Conservation (phyloP, 2,329 filamentous ascomycete genomes). For the Aureobasidium musti region DNA sequence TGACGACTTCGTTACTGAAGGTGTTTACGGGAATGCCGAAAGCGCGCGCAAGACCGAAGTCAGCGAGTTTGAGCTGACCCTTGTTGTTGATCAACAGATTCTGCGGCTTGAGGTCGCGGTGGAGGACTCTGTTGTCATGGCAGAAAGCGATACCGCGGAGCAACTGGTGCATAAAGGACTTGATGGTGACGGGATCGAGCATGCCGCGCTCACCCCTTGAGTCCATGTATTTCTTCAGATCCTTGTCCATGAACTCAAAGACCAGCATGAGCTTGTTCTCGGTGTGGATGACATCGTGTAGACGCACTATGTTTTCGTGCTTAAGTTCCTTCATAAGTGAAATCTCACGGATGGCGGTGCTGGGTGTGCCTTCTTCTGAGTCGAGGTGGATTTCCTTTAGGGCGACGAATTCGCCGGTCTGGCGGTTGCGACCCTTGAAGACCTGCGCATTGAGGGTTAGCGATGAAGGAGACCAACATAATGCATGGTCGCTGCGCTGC, state of each 20-base stretch:
- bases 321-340: conserved; percentile 99
- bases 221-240: conserved; percentile 99
- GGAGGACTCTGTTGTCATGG: conserved; percentile 93
- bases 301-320: conserved; percentile 95
- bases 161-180: conserved; percentile 99
- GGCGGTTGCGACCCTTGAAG: conserved; percentile 96
- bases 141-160: conserved; percentile 96
- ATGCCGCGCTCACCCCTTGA: conserved; percentile 84
- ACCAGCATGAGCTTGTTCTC: conserved; percentile 99
- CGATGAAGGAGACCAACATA: not conserved
- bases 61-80: conserved; percentile 85
- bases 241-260: conserved; percentile 98
- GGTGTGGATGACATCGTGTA: conserved; percentile 98
- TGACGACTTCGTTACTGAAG: conserved; percentile 97
- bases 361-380: conserved; percentile 95
- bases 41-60: conserved; percentile 90
- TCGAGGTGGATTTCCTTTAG: conserved; percentile 99
- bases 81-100: conserved; percentile 94
- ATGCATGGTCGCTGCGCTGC: not conserved
- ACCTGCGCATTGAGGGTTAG: conserved; percentile 59
- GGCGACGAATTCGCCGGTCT: conserved; percentile 94
- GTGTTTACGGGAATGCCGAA: conserved; percentile 98
- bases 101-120: conserved; percentile 94
- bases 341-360: conserved; percentile 96
- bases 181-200: conserved; percentile 86